These are phyloP conservation scores for Lodderomyces orthopsilosis DNA, from an alignment of 1,139 yeast species.

Conservation along the genomic window DNA sequence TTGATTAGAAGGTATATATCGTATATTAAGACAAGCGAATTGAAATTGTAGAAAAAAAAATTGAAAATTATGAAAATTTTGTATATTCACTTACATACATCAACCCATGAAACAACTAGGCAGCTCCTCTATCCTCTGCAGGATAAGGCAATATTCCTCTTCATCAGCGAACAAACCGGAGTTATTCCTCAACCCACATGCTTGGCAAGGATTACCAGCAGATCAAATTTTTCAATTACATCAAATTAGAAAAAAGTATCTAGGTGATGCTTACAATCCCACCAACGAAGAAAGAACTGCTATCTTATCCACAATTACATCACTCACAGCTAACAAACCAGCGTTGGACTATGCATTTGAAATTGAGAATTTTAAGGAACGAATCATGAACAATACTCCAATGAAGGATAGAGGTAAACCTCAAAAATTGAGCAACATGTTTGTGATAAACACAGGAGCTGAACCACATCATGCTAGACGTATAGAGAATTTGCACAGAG, in stretches of 20 bases:
- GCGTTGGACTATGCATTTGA: slow-evolving; percentile 43
- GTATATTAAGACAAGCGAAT: background rate
- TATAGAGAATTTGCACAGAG: slow-evolving; percentile 57
- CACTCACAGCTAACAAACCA: slow-evolving; percentile 33
- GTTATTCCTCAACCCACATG: slow-evolving; percentile 53
- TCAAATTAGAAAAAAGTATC: slow-evolving; percentile 50
- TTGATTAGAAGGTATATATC: background rate
- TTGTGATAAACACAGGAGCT: slow-evolving; percentile 36
- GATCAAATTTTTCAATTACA: slow-evolving; percentile 60
- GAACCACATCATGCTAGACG: slow-evolving; percentile 39
- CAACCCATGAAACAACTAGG: background rate
- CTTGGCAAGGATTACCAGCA: slow-evolving; percentile 68
- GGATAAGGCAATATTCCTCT: background rate
- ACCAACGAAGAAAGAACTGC: slow-evolving; percentile 49
- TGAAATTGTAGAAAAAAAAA: background rate
- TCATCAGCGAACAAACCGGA: slow-evolving; percentile 2
- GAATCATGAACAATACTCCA: slow-evolving; percentile 45
- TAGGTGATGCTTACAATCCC: slow-evolving; percentile 59
- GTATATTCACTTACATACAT: background rate
- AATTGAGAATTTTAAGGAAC: slow-evolving; percentile 45
- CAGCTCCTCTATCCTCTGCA: background rate
- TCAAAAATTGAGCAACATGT: slow-evolving; percentile 39
- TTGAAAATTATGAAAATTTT: slow-evolving; percentile 3
- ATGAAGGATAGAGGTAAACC: slow-evolving; percentile 38
- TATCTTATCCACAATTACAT: slow-evolving; percentile 40